A percentile compares a stretch with the other conserved stretches of the same genome.
Conservation (phyloP, 306 rosid species). For the Acacia confusa region DNA sequence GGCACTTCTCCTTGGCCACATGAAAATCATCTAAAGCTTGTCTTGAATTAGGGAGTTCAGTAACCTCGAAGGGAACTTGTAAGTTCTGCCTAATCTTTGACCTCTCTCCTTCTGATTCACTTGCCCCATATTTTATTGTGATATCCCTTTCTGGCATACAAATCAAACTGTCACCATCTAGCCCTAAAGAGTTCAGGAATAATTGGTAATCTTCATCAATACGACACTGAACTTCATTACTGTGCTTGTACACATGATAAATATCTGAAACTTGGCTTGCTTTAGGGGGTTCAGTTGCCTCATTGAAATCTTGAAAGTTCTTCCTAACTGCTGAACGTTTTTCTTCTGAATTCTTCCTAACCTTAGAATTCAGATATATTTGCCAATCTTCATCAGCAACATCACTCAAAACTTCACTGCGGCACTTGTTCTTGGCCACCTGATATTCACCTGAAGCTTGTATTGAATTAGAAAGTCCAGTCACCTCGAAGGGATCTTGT, state of each 20-base stretch:
- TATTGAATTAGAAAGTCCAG: not conserved
- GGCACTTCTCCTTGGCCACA: not conserved
- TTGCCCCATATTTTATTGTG: too few relatives aligned
- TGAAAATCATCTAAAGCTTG: not conserved
- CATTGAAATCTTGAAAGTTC: slow-evolving; percentile 10
- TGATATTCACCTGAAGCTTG: not conserved
- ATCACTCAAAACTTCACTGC: not conserved
- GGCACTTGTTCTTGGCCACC: not conserved
- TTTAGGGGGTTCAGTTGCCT: not conserved
- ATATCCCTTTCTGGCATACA: too few relatives aligned
- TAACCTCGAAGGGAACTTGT: slow-evolving; percentile 1
- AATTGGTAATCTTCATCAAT: slow-evolving; percentile 33
- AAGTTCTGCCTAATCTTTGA: slow-evolving; percentile 3
- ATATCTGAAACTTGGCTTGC: not conserved
- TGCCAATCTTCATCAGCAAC: slow-evolving; percentile 28
- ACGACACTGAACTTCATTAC: not conserved
- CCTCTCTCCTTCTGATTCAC: not conserved
- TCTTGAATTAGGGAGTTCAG: not conserved
- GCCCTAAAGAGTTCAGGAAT: slow-evolving; percentile 12
- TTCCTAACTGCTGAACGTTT: not conserved
- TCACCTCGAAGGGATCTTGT: slow-evolving; percentile 1
- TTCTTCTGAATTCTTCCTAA: not conserved
- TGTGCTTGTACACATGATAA: not conserved
- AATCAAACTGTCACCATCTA: not conserved
- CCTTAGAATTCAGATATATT: slow-evolving; percentile 15